Evolutionary conservation across 345 rosid genomes (phyloP), one percentile per base, ranked within the genome.

Genomic region (Populus nigra): DNA sequence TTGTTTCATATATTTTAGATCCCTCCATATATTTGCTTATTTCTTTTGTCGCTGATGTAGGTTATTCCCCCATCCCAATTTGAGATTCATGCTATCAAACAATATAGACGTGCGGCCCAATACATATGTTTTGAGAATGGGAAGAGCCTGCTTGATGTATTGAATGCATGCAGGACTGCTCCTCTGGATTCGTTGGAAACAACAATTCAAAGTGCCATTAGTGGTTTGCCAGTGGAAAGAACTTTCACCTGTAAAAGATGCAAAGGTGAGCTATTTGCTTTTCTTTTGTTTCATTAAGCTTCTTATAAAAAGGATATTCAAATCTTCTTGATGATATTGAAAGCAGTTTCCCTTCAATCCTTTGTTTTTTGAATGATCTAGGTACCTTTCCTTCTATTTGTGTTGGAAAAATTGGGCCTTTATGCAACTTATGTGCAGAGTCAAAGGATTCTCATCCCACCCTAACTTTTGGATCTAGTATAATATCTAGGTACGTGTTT

Each of bases 121-220:
- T 96, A 96, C 84, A 96, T 91, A 78, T 96, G 99, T 84, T 89
- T 96, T 78, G 98, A 93, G 87, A 96, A 96, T 84, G 99, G 99
- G 76, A 96, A 91, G 89, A 96, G 99, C 89, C 89, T 96, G 84
- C 97, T 96, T 73, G 99, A 96, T 68, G 89, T 93, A 77, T 83
- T 96, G 85, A 89, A 89, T 86, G 88, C 89, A 72, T 90, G 98
- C 88, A 86, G 99, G 85, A 79, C 82, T 72, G 85, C 85, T 80
- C 95, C 94, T 70, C 85, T 92, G 76, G 93, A 91, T 77, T 79
- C 87, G 50, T 81, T 96, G 83, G 93, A 89, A 92, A 88, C 90
- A 76, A 88, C 90, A 17, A 82, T 96, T 80, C 88, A 86, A 79
- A 88, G 81, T 82, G 80, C 87, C 72, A 74, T 89, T 78, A 77